A percentile compares a stretch with the other conserved stretches of the same genome.
Evolutionary conservation across 2,329 filamentous ascomycete species (phyloP).

Genomic region (Neofusicoccum umdonicola): DNA sequence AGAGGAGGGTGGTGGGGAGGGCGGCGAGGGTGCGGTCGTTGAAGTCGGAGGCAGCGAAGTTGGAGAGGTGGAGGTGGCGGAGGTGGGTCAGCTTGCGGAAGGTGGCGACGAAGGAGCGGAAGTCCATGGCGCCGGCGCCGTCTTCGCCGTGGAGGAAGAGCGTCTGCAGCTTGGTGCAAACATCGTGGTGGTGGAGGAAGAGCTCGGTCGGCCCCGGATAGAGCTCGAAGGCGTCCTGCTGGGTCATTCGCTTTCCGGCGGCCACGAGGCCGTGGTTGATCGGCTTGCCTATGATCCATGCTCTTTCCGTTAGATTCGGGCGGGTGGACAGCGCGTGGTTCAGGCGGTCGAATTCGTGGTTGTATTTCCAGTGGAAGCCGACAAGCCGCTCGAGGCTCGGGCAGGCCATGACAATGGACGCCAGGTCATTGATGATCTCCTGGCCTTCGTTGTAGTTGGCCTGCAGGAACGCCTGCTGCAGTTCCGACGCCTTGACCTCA

Average conservation of each 20-base stretch:
- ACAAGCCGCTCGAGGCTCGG: constrained; percentile 56
- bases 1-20: constrained; percentile 48
- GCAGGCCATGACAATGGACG: constrained; percentile 58
- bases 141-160: constrained; percentile 48
- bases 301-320: constrained; percentile 53
- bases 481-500: constrained; percentile 53
- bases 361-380: constrained; percentile 54
- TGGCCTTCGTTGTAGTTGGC: constrained; percentile 42
- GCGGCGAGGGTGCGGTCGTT: constrained; percentile 54
- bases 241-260: not conserved
- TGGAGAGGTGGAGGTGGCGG: constrained; percentile 54
- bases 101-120: constrained; percentile 54
- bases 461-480: constrained; percentile 41
- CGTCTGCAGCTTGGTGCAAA: constrained; percentile 53
- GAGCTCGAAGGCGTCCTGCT: constrained; percentile 43
- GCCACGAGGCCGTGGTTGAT: not conserved
- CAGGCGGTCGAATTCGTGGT: constrained; percentile 54
- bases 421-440: constrained; percentile 52
- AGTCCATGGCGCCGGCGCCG: constrained; percentile 46
- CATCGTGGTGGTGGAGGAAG: constrained; percentile 54
- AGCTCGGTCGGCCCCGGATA: constrained; percentile 42
- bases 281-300: constrained; percentile 49
- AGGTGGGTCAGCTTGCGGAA: constrained; percentile 53
- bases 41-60: constrained; percentile 54
- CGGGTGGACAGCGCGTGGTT: constrained; percentile 57